Evolutionary conservation across 345 rosid species (phyloP).

Genomic region (Eucalyptus cloeziana): DNA sequence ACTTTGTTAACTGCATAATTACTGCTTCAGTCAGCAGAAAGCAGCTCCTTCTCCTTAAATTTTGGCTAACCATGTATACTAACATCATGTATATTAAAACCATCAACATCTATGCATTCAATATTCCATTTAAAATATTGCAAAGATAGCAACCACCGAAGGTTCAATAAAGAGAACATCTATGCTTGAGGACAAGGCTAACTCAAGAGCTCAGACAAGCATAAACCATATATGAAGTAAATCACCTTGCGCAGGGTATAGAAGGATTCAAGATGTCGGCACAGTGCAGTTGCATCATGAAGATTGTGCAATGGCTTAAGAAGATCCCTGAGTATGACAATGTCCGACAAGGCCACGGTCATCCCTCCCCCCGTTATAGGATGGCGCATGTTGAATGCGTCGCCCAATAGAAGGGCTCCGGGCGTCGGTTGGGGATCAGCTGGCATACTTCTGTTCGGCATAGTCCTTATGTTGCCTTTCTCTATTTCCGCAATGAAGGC

Average conservation of each 20-base stretch:
- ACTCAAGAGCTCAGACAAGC: background rate
- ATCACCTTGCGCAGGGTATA: slow-evolving; percentile 6
- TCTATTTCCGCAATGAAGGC: slow-evolving; percentile 3
- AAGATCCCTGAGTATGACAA: slow-evolving; percentile 5
- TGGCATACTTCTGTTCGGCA: slow-evolving; percentile 11
- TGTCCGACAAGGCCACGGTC: slow-evolving; percentile 11
- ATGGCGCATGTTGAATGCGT: slow-evolving; percentile 14
- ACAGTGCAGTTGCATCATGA: slow-evolving; percentile 1
- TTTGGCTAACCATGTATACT: background rate
- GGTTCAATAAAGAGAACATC: background rate
- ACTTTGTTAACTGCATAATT: background rate
- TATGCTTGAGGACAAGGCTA: background rate
- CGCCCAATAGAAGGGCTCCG: slow-evolving; percentile 5
- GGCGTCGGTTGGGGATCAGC: slow-evolving; percentile 4
- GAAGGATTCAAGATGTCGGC: slow-evolving; percentile 3
- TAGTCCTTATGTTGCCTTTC: slow-evolving; percentile 4
- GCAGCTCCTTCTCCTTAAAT: background rate
- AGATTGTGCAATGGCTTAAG: background rate
- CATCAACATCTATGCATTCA: background rate
- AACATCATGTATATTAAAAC: background rate
- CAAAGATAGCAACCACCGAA: background rate
- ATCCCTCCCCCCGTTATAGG: slow-evolving; percentile 9
- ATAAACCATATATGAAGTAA: background rate
- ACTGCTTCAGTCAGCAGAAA: background rate
- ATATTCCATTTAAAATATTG: background rate